Evolutionary conservation across 345 rosid genomes (phyloP).

Genomic region (Syzygium grande): DNA sequence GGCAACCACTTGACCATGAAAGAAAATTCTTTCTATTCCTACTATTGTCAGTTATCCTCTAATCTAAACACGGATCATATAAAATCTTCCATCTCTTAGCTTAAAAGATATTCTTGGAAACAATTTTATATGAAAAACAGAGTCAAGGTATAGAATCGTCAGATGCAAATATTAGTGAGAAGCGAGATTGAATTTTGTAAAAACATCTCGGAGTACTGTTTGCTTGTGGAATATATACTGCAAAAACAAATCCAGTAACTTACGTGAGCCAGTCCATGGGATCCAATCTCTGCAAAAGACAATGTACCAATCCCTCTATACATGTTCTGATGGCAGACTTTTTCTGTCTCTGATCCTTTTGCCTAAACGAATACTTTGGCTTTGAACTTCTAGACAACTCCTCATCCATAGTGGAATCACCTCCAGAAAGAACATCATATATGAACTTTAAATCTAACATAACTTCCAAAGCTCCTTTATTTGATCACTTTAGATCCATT

Average conservation of each 20-base stretch:
- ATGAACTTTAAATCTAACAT: slow-evolving; percentile 45
- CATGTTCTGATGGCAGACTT: slow-evolving; percentile 41
- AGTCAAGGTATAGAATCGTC: not conserved
- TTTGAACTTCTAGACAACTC: slow-evolving; percentile 41
- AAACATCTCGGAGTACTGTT: not conserved
- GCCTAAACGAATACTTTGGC: slow-evolving; percentile 49
- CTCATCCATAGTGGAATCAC: slow-evolving; percentile 37
- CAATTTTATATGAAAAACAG: not conserved
- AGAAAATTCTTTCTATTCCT: not conserved
- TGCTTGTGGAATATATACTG: slow-evolving; percentile 4
- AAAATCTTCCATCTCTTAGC: not conserved
- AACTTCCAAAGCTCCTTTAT: no score
- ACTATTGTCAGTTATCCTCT: not conserved
- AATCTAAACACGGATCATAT: not conserved
- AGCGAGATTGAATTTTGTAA: not conserved
- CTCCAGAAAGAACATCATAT: slow-evolving; percentile 80
- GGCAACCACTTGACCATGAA: not conserved
- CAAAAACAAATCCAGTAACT: slow-evolving; percentile 16
- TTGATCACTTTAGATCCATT: no score
- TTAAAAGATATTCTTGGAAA: not conserved
- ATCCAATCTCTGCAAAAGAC: slow-evolving; percentile 76
- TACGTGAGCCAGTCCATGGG: slow-evolving; percentile 99
- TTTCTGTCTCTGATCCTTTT: slow-evolving; percentile 47
- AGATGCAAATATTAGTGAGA: not conserved
- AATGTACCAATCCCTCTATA: slow-evolving; percentile 48